These are phyloP conservation scores for Zymoseptoria passerinii DNA, from an alignment of 2,329 filamentous ascomycete genomes.

Conservation along the genomic window DNA sequence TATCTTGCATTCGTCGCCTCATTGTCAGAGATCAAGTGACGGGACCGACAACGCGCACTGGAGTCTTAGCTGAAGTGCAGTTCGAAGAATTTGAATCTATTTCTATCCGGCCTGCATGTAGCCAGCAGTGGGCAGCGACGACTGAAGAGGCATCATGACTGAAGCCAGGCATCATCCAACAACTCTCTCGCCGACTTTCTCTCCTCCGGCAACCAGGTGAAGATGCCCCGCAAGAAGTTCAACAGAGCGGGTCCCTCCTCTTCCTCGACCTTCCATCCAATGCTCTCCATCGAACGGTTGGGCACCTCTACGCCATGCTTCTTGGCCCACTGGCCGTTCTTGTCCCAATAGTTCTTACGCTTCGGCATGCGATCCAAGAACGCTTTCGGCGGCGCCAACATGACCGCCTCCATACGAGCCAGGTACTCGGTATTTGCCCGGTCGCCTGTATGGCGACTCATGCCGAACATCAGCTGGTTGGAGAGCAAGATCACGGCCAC, in stretches of 20 bases:
- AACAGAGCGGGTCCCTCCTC: neutral
- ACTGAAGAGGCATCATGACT: neutral
- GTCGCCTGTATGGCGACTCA: neutral
- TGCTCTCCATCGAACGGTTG: neutral
- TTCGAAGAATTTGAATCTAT: neutral
- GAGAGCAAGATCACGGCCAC: neutral
- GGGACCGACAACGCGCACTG: too few relatives aligned
- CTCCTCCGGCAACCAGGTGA: neutral
- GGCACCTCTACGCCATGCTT: neutral
- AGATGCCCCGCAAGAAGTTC: neutral
- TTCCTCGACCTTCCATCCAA: neutral
- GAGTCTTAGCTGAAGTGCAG: neutral
- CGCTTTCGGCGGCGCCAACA: neutral
- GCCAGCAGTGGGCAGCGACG: too few relatives aligned
- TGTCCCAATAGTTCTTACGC: neutral
- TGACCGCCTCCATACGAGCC: neutral
- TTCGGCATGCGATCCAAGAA: neutral
- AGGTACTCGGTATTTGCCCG: neutral
- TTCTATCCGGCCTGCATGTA: neutral
- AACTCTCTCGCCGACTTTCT: neutral
- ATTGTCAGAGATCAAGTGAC: too few relatives aligned
- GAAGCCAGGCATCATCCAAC: neutral
- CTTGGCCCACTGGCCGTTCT: neutral
- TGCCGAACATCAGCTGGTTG: neutral
- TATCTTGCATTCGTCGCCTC: neutral